A percentile compares a stretch with the other conserved stretches of the same genome.
Evolutionary conservation across 2,329 filamentous ascomycete genomes (phyloP).

Genomic region (Pseudogymnoascus sp.): DNA sequence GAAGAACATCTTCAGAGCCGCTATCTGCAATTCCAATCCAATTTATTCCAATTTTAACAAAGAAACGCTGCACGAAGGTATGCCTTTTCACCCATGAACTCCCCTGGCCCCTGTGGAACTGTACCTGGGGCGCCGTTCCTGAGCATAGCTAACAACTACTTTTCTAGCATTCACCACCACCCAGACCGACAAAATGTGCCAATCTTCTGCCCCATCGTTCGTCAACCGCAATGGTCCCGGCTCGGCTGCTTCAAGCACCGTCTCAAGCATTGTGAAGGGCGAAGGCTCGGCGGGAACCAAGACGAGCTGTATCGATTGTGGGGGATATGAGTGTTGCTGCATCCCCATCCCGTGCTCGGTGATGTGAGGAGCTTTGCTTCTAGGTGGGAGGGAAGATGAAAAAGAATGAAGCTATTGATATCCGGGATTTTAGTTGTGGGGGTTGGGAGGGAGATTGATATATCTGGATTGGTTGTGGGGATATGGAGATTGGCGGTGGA

Average conservation of each 20-base stretch:
- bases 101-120: background rate
- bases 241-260: conserved; percentile 40
- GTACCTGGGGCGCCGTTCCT: background rate
- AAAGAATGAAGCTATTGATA: background rate
- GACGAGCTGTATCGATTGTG: conserved; percentile 44
- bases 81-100: background rate
- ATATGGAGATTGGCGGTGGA: background rate
- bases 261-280: conserved; percentile 45
- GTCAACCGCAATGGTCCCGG: conserved; percentile 41
- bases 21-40: background rate
- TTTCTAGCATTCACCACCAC: background rate
- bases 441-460: background rate
- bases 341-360: conserved; percentile 45
- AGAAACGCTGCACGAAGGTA: background rate
- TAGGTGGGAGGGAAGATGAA: background rate
- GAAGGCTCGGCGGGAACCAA: conserved; percentile 33
- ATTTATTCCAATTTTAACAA: background rate
- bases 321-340: conserved; percentile 47
- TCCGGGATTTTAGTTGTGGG: background rate
- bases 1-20: background rate
- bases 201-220: conserved; percentile 27
- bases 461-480: background rate
- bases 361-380: conserved; percentile 32
- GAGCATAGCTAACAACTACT: background rate
- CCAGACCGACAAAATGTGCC: conserved; percentile 24